These are phyloP conservation scores for Spencermartinsiella ligniputridi DNA, from an alignment of 1,139 yeast genomes.

Conservation along the genomic window DNA sequence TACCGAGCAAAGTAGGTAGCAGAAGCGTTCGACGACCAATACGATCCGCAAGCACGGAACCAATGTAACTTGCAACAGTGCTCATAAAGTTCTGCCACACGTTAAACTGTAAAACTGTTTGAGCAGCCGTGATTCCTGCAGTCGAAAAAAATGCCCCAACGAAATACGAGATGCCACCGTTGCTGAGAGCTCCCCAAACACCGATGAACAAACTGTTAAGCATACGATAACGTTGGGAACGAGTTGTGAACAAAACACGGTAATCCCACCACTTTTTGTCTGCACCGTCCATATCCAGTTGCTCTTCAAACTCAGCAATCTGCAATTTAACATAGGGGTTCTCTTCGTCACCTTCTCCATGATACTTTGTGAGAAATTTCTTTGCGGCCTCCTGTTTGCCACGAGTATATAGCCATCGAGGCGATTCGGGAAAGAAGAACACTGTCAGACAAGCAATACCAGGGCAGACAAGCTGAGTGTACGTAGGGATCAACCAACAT, in stretches of 20 bases:
- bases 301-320: conserved; percentile 19
- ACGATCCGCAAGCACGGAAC: conserved; percentile 16
- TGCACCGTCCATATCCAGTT: conserved; percentile 13
- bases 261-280: conserved; percentile 25
- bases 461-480: conserved; percentile 40
- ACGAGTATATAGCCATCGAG: conserved; percentile 55
- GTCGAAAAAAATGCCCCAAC: conserved; percentile 16
- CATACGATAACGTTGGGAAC: conserved; percentile 35
- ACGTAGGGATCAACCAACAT: conserved; percentile 45
- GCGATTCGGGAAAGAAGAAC: conserved; percentile 63
- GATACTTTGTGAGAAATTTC: conserved; percentile 22
- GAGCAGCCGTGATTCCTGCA: conserved; percentile 17
- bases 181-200: conserved; percentile 14
- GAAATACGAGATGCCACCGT: conserved; percentile 20
- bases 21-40: conserved; percentile 17
- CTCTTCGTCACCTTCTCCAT: conserved; percentile 22
- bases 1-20: conserved; percentile 10
- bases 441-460: conserved; percentile 51
- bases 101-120: conserved; percentile 15
- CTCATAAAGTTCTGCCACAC: conserved; percentile 14
- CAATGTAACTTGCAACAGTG: conserved; percentile 13
- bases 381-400: conserved; percentile 45
- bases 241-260: conserved; percentile 36
- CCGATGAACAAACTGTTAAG: conserved; percentile 15
- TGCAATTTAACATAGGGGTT: conserved; percentile 19